Base-by-base conservation (phyloP, 129 eudicot genomes). In the Lonicera japonica region DNA sequence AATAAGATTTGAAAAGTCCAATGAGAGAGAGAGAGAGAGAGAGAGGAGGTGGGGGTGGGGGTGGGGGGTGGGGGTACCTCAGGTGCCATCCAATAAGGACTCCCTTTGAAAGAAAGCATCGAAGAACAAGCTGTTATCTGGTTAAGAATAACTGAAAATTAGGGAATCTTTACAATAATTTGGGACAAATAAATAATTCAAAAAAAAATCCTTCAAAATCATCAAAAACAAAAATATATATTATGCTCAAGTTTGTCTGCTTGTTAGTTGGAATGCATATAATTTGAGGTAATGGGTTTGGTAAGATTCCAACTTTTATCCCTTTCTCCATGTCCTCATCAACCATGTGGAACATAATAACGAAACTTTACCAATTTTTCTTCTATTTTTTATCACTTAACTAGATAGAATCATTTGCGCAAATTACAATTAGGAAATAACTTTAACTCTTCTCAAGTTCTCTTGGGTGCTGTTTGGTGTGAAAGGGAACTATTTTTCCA, bases 41-140 rank as follows among this genome's bases (percentile, higher is more conserved):
- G n/a, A n/a, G n/a, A n/a, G n/a, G n/a, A n/a, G n/a, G n/a, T n/a
- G n/a, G n/a, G n/a, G n/a, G n/a, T n/a, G n/a, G n/a, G n/a, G n/a
- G n/a, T n/a, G n/a, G n/a, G n/a, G n/a, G n/a, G n/a, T n/a, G 63
- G 20, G 52, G 64, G 39, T 71, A 91, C 98, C 98, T 91, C 98
- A 24, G 96, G 98, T 40, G 98, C 98, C 98, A 91, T 91, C 98
- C 98, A 91, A 22, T 91, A 91, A 17, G 97, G 97, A 71, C 97
- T 91, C 65, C 97, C 97, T 76, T 91, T 91, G 75, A 91, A 91
- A 60, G 97, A 91, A 51, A 91, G 94, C 90, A 87, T 75, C 3
- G 97, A 84, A 50, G 94, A 59, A 68, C 78, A 73, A 48, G 81
- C 54, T 17, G 86, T 83, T 65, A 82, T 84, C 97, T 87, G 92